phyloP scores from a whole-genome alignment of 2,329 filamentous ascomycete species.

The Clathrospora elynae region DNA sequence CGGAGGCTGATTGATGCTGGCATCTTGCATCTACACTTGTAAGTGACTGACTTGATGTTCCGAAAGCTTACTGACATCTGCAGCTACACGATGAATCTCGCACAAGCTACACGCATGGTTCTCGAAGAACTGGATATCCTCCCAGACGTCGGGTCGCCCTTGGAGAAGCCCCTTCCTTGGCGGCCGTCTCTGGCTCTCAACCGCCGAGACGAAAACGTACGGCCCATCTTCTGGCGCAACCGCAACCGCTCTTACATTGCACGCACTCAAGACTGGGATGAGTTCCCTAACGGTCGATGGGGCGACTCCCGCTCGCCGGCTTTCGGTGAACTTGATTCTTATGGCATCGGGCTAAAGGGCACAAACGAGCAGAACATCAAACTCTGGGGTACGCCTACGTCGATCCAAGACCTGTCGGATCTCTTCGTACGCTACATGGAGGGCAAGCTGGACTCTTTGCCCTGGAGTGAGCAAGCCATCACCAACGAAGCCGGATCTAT shows the following conservation, averaged over 20 bases:
- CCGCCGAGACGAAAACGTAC: slow-evolving; percentile 89
- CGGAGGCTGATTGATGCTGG: slow-evolving; percentile 80
- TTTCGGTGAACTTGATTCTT: slow-evolving; percentile 92
- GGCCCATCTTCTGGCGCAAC: slow-evolving; percentile 98
- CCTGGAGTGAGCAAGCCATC: slow-evolving; percentile 92
- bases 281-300: slow-evolving; percentile 98
- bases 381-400: slow-evolving; percentile 86
- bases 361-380: slow-evolving; percentile 96
- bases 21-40: slow-evolving; percentile 89
- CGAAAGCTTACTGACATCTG: slow-evolving; percentile 11
- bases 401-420: slow-evolving; percentile 77
- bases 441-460: slow-evolving; percentile 78
- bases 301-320: slow-evolving; percentile 95
- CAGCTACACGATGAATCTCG: slow-evolving; percentile 97
- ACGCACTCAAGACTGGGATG: slow-evolving; percentile 97
- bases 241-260: slow-evolving; percentile 93
- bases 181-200: slow-evolving; percentile 90
- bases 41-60: slow-evolving; percentile 32
- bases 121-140: slow-evolving; percentile 86
- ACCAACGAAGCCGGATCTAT: slow-evolving; percentile 81
- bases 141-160: slow-evolving; percentile 75
- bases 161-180: slow-evolving; percentile 93
- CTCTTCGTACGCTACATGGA: slow-evolving; percentile 86
- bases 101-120: slow-evolving; percentile 90
- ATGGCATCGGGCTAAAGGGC: slow-evolving; percentile 90